phyloP scores from a whole-genome alignment of 345 rosid species.

The Populus simonii region DNA sequence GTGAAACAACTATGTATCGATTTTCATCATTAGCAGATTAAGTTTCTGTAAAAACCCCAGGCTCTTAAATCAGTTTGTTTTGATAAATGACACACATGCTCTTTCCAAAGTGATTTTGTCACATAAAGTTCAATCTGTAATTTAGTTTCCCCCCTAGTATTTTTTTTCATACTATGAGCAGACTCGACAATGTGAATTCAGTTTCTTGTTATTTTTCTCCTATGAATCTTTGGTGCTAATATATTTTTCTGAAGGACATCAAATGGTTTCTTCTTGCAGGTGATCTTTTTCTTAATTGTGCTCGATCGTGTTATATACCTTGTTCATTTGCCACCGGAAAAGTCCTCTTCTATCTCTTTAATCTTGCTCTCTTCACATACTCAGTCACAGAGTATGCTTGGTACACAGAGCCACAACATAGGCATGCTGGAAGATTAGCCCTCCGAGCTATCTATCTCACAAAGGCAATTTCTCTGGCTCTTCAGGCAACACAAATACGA shows the following conservation, averaged over 20 bases:
- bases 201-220: not conserved
- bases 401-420: conserved; percentile 26
- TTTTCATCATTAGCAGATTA: too few species aligned
- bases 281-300: conserved; percentile 46
- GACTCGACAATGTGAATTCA: not conserved
- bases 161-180: not conserved
- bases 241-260: conserved; percentile 5
- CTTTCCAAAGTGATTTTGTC: too few species aligned
- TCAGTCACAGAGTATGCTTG: conserved; percentile 39
- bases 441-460: conserved; percentile 46
- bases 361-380: conserved; percentile 38
- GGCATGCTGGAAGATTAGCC: conserved; percentile 35
- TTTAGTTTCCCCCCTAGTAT: too few species aligned
- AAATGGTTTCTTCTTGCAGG: conserved; percentile 29
- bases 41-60: too few species aligned
- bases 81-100: too few species aligned
- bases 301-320: conserved; percentile 45
- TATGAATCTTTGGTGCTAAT: not conserved
- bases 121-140: too few species aligned
- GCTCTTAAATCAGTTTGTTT: too few species aligned
- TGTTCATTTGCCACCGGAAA: conserved; percentile 48
- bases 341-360: conserved; percentile 39
- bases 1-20: too few species aligned
- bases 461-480: conserved; percentile 40
- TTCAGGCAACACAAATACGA: conserved; percentile 43